Base-by-base conservation (phyloP, 495 filamentous ascomycete species). In the Xylaria venustula region DNA sequence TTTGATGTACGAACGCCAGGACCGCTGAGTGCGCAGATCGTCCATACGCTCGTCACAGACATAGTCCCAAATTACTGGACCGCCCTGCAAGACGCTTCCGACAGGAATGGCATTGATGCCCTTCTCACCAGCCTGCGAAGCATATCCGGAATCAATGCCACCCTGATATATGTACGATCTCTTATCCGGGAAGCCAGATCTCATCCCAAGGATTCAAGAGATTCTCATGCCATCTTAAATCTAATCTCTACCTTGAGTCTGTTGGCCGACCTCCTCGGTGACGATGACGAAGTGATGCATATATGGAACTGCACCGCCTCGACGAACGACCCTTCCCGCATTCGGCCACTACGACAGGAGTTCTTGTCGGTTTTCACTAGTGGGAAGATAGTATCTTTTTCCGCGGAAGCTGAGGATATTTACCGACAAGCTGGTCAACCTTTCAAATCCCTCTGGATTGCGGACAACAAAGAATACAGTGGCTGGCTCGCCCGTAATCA, bases 41-140 rank as follows among this genome's bases (percentile, higher is more conserved):
- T 92, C 48, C 86, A 88, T 67, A 71, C 80, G 9, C 74, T 97
- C 64, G 84, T 91, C 58, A 84, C 77, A 36, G 83, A 83, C 36
- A 90, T 87, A 40, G 77, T 93, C 6, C 88, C 90, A 5, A 87
- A 90, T 64, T 91, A 90, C 71, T 97, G 92, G 92, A 59, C 75
- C n/a, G 62, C 82, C 28, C 63, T 91, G 26, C 72, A 79, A 55
- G 74, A 80, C 61, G 77, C 78, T 54, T 75, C 74, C 14, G 54
- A 19, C n/a, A 63, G 47, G 55, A 63, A 61, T 22, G 60, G 53
- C 11, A 50, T 78, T 7, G 67, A 63, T 15, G 67, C 83, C 4
- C 70, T 98, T 14, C 55, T 90, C 7, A 74, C 76, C 67, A 93
- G 88, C 67, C 76, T 98, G 2, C 80, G 80, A 54, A 95, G 87